phyloP scores from a whole-genome alignment of 805 yeast genomes.

The Metschnikowia kunwiensis region DNA sequence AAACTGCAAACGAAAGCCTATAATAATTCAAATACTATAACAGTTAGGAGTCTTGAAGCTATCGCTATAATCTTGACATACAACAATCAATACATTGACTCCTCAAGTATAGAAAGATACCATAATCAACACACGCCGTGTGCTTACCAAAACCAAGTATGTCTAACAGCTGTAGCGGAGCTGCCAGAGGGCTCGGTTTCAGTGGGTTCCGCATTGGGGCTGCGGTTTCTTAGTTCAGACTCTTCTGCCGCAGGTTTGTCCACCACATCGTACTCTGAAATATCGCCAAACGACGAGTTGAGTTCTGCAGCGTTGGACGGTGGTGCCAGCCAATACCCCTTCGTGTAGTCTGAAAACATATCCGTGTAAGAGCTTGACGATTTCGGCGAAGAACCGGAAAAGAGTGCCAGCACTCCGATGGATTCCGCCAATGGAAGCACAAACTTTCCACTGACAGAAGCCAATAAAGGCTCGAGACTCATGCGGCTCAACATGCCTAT shows the following conservation, averaged over 20 bases:
- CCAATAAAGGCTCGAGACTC: constrained; percentile 9
- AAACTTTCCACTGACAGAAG: constrained; percentile 7
- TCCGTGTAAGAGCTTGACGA: constrained; percentile 2
- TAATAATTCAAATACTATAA: no score
- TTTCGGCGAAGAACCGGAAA: background rate
- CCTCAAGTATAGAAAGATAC: no score
- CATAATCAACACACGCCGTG: no score
- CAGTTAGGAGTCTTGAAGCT: no score
- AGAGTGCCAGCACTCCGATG: constrained; percentile 4
- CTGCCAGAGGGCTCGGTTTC: no score
- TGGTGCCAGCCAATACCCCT: constrained; percentile 1
- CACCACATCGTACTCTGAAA: constrained; percentile 46
- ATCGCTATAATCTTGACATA: no score
- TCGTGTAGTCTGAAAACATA: constrained; percentile 3
- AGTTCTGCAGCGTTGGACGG: background rate
- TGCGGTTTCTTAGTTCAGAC: constrained; percentile 1
- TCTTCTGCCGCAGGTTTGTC: constrained; percentile 6
- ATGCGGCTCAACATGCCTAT: constrained; percentile 11
- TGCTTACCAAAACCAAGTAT: no score
- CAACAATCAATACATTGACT: no score
- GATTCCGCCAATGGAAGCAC: constrained; percentile 7
- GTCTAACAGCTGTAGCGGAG: no score
- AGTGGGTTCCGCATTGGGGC: background rate
- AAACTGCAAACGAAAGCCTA: no score
- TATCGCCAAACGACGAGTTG: constrained; percentile 6